Conservation (phyloP, 257 asterid species). For the Ballota nigra region DNA sequence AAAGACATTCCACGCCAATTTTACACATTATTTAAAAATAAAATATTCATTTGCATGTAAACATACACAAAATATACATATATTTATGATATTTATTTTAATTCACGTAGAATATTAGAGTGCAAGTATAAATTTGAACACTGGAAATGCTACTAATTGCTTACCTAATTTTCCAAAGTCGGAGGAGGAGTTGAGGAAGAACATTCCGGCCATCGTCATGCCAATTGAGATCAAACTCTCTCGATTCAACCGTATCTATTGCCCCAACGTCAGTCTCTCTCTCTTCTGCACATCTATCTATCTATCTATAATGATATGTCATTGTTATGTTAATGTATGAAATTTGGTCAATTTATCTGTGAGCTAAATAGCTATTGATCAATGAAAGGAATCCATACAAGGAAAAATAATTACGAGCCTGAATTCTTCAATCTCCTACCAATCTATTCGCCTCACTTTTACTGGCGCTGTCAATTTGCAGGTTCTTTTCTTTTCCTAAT, state of each 20-base stretch:
- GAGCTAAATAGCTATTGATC: constrained; percentile 18
- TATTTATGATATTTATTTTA: too few relatives aligned
- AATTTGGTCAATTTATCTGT: neutral
- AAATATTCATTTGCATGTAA: too few relatives aligned
- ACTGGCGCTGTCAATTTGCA: constrained; percentile 73
- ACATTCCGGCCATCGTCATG: constrained; percentile 25
- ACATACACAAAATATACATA: too few relatives aligned
- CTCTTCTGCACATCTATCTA: neutral
- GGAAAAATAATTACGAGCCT: constrained; percentile 60
- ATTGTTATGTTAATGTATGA: neutral
- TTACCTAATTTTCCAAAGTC: neutral
- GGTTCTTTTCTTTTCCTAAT: constrained; percentile 33
- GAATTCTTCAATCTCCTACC: constrained; percentile 59
- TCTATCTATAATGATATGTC: neutral
- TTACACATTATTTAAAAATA: too few relatives aligned
- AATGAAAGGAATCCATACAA: constrained; percentile 53
- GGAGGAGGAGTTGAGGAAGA: neutral
- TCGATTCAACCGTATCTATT: constrained; percentile 66
- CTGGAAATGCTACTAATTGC: too few relatives aligned
- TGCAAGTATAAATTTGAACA: too few relatives aligned
- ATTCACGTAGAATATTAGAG: too few relatives aligned
- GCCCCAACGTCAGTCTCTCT: constrained; percentile 47
- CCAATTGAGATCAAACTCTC: constrained; percentile 76
- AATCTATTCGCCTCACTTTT: constrained; percentile 66
- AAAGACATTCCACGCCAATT: too few relatives aligned